Conservation (phyloP, 2,329 filamentous ascomycete genomes). For the Penicillium sp. region DNA sequence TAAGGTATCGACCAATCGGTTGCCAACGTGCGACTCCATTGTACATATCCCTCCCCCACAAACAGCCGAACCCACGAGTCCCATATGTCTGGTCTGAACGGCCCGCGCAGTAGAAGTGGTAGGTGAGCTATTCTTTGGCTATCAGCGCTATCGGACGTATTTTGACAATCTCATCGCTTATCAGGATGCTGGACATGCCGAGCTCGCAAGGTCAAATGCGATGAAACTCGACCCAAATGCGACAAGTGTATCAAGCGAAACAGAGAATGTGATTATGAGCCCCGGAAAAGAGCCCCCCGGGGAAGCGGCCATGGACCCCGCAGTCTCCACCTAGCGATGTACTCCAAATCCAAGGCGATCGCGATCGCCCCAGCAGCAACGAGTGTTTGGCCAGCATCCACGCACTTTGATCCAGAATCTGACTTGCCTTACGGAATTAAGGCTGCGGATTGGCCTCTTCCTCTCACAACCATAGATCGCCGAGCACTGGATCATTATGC, state of each 20-base stretch:
- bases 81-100: neutral
- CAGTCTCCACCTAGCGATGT: neutral
- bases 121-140: neutral
- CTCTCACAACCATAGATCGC: neutral
- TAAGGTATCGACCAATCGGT: neutral
- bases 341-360: neutral
- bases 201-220: constrained; percentile 22
- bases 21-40: neutral
- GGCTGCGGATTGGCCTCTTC: neutral
- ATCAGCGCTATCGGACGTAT: neutral
- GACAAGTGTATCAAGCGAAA: neutral
- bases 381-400: neutral
- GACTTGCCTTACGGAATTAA: neutral
- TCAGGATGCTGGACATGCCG: constrained; percentile 27
- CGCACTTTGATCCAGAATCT: neutral
- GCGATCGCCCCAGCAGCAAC: neutral
- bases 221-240: constrained; percentile 21
- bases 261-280: neutral
- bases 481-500: neutral
- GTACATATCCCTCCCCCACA: neutral
- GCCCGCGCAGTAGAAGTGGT: neutral
- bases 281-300: neutral
- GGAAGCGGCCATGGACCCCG: neutral
- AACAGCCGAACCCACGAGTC: neutral
- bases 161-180: neutral